Base-by-base conservation (phyloP, 805 yeast genomes). In the Yarrowia deformans region DNA sequence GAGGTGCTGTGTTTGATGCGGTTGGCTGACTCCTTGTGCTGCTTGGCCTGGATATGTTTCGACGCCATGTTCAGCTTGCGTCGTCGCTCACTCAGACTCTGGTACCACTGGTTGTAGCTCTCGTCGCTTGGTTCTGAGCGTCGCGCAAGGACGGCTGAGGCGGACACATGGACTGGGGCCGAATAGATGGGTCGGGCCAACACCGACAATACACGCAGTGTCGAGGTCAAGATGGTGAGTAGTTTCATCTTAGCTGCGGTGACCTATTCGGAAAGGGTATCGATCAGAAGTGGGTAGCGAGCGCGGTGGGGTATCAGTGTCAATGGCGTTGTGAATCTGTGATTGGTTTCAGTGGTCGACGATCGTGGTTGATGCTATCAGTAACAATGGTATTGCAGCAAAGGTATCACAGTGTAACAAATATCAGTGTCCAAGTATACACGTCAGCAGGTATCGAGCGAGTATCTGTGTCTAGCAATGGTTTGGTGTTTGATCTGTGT, bases 11-110 rank as follows among this genome's bases (percentile, higher is more conserved):
- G 52, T 34, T 45, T 60, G 66, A 60, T 43, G 14, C 52, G 50
- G 66, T 60, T 32, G 18, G 52, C 40, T 7, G 66, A 56, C 29
- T 81, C 77, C 58, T 76, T 75, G 77, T 92, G 81, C 34, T 86
- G 88, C n/a, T 81, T 75, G 50, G 90, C 90, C 2, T 77, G 73
- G 46, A 92, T 83, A 16, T 91, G 91, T 76, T 84, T 85, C 2
- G 91, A 86, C 63, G 90, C 83, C 72, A 39, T 32, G 34, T 34
- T 45, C 29, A 60, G 50, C 52, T 45, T 60, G 34, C 42, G 52
- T 13, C 52, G 29, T 12, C 66, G 50, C 32, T 60, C 66, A 18
- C 48, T 34, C 66, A 60, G 50, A n/a, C 52, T 60, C 52, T 60
- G 66, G 42, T 60, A 60, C 66, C 66, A 60, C 52, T 43, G 52